Evolutionary conservation across 169 alveolate species (phyloP).

Genomic region (Plasmodium fragile): DNA sequence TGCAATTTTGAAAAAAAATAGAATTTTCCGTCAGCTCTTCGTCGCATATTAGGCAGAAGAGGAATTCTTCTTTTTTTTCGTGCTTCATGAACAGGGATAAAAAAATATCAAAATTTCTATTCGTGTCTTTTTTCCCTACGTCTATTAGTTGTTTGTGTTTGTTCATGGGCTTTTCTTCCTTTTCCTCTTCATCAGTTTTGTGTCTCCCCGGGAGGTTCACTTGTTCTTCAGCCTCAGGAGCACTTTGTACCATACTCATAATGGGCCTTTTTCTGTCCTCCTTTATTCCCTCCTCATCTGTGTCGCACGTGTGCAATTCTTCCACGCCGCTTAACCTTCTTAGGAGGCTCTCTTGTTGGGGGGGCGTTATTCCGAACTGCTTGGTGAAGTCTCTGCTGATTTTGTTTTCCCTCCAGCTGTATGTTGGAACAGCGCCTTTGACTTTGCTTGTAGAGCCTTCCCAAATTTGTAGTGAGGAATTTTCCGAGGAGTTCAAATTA

Average conservation of each 20-base stretch:
- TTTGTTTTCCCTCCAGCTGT: not conserved
- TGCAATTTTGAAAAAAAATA: conserved; percentile 30
- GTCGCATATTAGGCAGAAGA: conserved; percentile 44
- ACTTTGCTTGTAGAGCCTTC: not conserved
- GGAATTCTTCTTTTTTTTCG: conserved; percentile 31
- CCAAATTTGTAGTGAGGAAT: not conserved
- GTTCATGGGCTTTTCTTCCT: not conserved
- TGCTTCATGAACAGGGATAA: conserved; percentile 57
- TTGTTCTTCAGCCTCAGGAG: not conserved
- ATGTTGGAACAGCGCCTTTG: not conserved
- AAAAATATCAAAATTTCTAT: conserved; percentile 49
- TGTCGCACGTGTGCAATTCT: not conserved
- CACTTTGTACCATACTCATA: not conserved
- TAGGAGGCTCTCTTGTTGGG: not conserved
- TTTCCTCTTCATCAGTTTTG: not conserved
- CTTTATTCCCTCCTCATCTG: not conserved
- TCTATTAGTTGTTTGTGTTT: conserved; percentile 33
- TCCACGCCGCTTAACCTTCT: not conserved
- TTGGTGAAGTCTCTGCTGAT: not conserved
- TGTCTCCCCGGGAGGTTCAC: not conserved
- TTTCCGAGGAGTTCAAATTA: not conserved
- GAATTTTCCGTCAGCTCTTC: conserved; percentile 53
- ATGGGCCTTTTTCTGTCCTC: not conserved
- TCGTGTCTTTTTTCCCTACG: conserved; percentile 16
- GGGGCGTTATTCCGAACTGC: not conserved